Base-by-base conservation (phyloP, 176 grass and related monocot genomes). In the Musa beccarii region DNA sequence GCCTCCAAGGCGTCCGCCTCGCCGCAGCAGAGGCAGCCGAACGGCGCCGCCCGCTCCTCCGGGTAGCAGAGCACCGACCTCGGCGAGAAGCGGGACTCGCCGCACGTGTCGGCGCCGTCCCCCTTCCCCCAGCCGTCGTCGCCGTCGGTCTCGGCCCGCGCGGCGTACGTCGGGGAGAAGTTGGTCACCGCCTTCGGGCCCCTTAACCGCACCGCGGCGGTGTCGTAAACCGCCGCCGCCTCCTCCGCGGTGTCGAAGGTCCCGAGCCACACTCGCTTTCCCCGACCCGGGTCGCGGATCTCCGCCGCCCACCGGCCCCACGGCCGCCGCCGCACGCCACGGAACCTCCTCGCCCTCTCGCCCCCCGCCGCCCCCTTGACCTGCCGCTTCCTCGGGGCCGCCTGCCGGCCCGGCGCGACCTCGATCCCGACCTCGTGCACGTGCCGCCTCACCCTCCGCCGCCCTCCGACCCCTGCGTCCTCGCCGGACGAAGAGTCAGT, bases 221-320 rank as follows among this genome's bases (percentile, higher is more conserved):
- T 53, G 80, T 96, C 92, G 56, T 96, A 96, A 21, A 82, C 88
- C 0, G 24, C 7, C 51, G 90, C 95, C 49, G 94, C 94, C 51
- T 88, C 94, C 82, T 93, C 90, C 53, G 90, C 90, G 16, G 88
- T 91, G 86, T 98, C 77, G 74, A 91, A 98, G 68, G 94, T 98
- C n/a, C 94, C 94, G 50, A 98, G 88, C 94, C 94, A 98, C 9
- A 87, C n/a, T 7, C 81, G 76, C 54, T 85, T 87, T 3, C 79
- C 20, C 50, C 57, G 79, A 9, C 4, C 16, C 1, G 89, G 85
- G 22, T 87, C 89, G 22, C 89, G 81, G 28, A 82, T 88, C 80
- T 79, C 83, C 29, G 91, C 83, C 23, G 84, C 79, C 75, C n/a
- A 80, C 51, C 51, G 52, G 1, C 77, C 87, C 87, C 89, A 91